Evolutionary conservation across 306 rosid species (phyloP), one percentile per base, ranked within the genome.

Genomic region (Fragaria nilgerrensis): DNA sequence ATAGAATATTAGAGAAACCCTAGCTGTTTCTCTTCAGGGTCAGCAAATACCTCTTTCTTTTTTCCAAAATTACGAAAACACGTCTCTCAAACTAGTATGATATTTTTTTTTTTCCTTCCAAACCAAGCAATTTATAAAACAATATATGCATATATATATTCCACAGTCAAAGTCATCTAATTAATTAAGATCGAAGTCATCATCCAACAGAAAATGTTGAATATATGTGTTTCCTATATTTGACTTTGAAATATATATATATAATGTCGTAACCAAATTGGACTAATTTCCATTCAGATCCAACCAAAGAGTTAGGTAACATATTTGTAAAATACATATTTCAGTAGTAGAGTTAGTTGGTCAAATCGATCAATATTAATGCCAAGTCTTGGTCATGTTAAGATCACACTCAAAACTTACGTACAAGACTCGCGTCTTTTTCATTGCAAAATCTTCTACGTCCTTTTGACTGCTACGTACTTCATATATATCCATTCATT

Each of bases 221-320:
- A 79, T 61, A 27, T 13, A 27, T 41, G 13, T 45, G 55, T 75
- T 52, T 56, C 80, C 83, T 5, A 69, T 78, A 55, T 78, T 85
- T 76, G 85, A 85, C 85, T 82, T 83, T 77, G 81, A 73, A 82
- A 53, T 32, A 25, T 34, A 49, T 77, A 3, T 55, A 37, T 34
- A 39, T 10, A 19, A 71, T 79, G 80, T 66, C 78, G 90, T 85
- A 19, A 82, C 84, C 83, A 84, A 82, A 82, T 76, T 84, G 81
- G 83, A 86, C 81, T 20, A 32, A 32, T 29, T 64, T 39, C 45
- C 70, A 64, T 19, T 17, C 20, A 36, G 15, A 65, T 17, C 14
- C 47, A 65, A 65, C 70, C 25, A 19, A 36, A 65, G 15, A 7
- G 70, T 65, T 65, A 3, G 25, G 23, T 34, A 15, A 32, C 2